Conservation (phyloP, 345 rosid species). For the Sisymbrium irio region DNA sequence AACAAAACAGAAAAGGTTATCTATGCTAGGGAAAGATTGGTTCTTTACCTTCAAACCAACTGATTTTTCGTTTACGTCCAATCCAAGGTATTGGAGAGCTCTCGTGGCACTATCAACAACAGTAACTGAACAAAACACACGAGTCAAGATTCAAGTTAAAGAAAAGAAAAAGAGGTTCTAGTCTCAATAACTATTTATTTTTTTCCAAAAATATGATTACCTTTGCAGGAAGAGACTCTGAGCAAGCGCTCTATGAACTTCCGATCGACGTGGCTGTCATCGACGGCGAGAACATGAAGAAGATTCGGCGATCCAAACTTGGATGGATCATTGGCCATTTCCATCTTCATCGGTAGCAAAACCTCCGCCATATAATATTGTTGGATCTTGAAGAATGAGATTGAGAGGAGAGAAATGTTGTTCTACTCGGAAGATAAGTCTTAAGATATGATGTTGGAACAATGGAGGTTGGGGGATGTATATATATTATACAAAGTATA, state of each 20-base stretch:
- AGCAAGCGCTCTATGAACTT: conserved; percentile 82
- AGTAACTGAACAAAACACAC: conserved; percentile 51
- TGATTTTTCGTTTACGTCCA: conserved; percentile 55
- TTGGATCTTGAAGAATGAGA: conserved; percentile 9
- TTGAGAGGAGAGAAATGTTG: neutral
- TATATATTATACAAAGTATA: neutral
- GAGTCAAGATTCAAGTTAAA: neutral
- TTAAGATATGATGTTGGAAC: conserved; percentile 5
- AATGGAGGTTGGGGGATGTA: conserved; percentile 3
- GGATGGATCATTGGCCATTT: conserved; percentile 19
- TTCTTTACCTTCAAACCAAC: conserved; percentile 49
- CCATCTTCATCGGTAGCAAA: conserved; percentile 29
- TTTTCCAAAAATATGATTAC: conserved; percentile 25
- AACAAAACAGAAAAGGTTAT: neutral
- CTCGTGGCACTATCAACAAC: conserved; percentile 74
- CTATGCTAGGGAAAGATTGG: neutral
- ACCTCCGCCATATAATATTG: conserved; percentile 33
- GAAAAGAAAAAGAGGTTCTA: neutral
- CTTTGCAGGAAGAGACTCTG: conserved; percentile 75
- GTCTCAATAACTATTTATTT: too few species aligned
- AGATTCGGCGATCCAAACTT: conserved; percentile 21
- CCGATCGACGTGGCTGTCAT: conserved; percentile 83
- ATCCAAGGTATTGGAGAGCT: conserved; percentile 75
- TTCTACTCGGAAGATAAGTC: neutral
- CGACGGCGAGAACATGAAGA: conserved; percentile 91